These are phyloP conservation scores for Podospora tetraspora DNA, from an alignment of 495 filamentous ascomycete genomes.

Conservation along the genomic window DNA sequence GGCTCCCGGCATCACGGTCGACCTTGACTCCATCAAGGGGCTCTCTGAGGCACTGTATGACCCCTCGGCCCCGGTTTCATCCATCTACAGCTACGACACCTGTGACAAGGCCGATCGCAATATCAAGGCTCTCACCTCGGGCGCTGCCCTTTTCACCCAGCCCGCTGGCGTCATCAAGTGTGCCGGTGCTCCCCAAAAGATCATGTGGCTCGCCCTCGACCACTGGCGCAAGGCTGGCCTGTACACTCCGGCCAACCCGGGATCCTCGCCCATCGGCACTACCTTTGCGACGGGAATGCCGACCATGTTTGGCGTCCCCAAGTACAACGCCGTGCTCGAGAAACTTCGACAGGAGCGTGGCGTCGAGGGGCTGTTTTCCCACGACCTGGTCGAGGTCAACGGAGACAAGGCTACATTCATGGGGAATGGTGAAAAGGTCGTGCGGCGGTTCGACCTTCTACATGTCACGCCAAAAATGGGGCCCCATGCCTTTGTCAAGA, in stretches of 20 bases:
- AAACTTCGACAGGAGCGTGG: conserved; percentile 56
- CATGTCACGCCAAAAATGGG: conserved; percentile 61
- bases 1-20: conserved; percentile 55
- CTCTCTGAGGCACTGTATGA: conserved; percentile 56
- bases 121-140: conserved; percentile 50
- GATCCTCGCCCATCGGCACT: conserved; percentile 51
- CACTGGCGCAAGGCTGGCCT: conserved; percentile 58
- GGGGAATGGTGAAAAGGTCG: conserved; percentile 42
- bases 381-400: conserved; percentile 58
- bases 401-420: conserved; percentile 52
- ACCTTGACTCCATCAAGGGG: conserved; percentile 53
- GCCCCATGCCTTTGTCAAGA: conserved; percentile 54
- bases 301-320: conserved; percentile 64
- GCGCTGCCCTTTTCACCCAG: conserved; percentile 64
- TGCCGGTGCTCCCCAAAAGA: conserved; percentile 65
- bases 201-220: conserved; percentile 66
- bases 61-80: conserved; percentile 52
- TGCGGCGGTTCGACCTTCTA: conserved; percentile 53
- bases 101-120: conserved; percentile 54
- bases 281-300: conserved; percentile 59
- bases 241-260: conserved; percentile 42
- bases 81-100: conserved; percentile 59
- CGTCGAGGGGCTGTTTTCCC: conserved; percentile 61
- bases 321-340: conserved; percentile 59
- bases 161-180: conserved; percentile 63